Conservation (phyloP, 371 early-diverging fungal species). For the Mucor sp. region DNA sequence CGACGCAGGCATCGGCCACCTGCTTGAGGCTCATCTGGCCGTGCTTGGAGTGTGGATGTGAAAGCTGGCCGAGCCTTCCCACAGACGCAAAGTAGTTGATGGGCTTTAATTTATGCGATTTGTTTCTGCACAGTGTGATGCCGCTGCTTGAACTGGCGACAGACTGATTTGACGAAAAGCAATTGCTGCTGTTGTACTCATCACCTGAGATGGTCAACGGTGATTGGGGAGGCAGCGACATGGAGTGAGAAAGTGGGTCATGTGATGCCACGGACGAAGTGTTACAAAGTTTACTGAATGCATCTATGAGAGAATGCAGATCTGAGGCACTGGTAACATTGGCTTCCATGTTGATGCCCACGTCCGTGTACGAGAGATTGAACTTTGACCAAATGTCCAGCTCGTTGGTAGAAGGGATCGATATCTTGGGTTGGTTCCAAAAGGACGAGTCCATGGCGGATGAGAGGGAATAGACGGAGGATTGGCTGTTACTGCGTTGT, state of each 20-base stretch:
- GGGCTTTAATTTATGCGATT: slow-evolving; percentile 35
- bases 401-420: neutral
- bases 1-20: slow-evolving; percentile 44
- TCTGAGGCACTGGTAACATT: slow-evolving; percentile 35
- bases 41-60: slow-evolving; percentile 29
- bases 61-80: slow-evolving; percentile 28
- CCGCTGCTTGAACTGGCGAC: slow-evolving; percentile 12
- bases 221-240: slow-evolving; percentile 15
- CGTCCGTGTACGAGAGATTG: slow-evolving; percentile 33
- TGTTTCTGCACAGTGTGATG: slow-evolving; percentile 40
- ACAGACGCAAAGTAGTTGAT: slow-evolving; percentile 42
- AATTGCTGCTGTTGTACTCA: slow-evolving; percentile 9
- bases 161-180: slow-evolving; percentile 10
- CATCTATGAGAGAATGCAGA: slow-evolving; percentile 34
- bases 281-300: slow-evolving; percentile 31
- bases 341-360: slow-evolving; percentile 38
- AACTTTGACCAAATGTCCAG: slow-evolving; percentile 27
- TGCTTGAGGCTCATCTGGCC: slow-evolving; percentile 28
- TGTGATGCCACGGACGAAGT: slow-evolving; percentile 15
- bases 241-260: slow-evolving; percentile 9
- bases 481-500: neutral
- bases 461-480: slow-evolving; percentile 12
- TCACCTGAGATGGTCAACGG: slow-evolving; percentile 7
- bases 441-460: slow-evolving; percentile 5
- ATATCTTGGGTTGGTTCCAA: slow-evolving; percentile 11